Evolutionary conservation across 768 basidiomycete genomes (phyloP), one percentile per base, ranked within the genome.

Genomic region (Macrolepiota albuminosa): DNA sequence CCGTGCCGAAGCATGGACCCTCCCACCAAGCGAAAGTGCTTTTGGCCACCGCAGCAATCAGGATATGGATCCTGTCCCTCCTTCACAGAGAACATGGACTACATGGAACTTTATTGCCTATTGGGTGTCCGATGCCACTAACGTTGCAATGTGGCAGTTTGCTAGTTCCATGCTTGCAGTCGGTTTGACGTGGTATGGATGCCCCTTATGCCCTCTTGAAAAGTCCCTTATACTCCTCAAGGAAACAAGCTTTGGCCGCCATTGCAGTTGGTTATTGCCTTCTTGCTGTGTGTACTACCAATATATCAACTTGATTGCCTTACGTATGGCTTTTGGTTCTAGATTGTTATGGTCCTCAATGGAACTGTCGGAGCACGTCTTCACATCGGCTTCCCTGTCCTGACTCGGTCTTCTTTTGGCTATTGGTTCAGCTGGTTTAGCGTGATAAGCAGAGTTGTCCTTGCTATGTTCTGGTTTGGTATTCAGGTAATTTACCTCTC

Each of bases 401-500:
- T 93, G n/a, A 91, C 88, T 64, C 80, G 93, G 16, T 91, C 92
- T 2, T 92, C 89, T 0, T 91, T 94, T 65, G 93, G 93, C 2
- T 94, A 93, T 75, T 94, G 89, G 85, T 82, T 94, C 66, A 89
- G 90, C 68, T 94, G 92, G 73, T 93, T 93, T 71, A 85, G 84
- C 59, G 88, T 95, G 50, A 69, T 93, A 59, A 91, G 88, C 64
- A 83, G 91, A 21, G 81, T 86, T 43, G 73, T 91, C 24, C 81
- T 94, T 24, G 79, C 88, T 40, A 83, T 92, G 80, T 89, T 93
- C 70, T 94, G 92, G 89, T 89, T 89, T 61, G 85, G 84, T 6
- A 81, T 89, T n/a, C 87, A 88, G 78, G 86, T 84, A 51, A 21
- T 42, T 40, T n/a, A 62, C 48, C 42, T 59, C 46, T 3, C 18